phyloP scores from a whole-genome alignment of 2,329 filamentous ascomycete genomes.

The Phaeosphaeria sp. region DNA sequence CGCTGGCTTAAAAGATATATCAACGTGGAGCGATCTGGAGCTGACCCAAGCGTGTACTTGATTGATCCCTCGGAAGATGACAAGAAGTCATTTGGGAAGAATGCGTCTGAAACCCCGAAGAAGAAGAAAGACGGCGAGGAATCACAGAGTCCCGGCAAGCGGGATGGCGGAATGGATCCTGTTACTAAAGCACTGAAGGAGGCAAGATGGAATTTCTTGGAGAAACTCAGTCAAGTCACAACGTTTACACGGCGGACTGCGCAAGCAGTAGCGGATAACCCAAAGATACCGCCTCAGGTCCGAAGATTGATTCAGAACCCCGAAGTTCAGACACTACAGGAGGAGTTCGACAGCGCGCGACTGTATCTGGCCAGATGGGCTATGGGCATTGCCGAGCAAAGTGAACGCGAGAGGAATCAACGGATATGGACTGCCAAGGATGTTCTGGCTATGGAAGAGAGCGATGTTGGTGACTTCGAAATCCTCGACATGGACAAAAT shows the following conservation, averaged over 20 bases:
- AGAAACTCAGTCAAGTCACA: constrained; percentile 96
- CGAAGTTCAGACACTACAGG: constrained; percentile 92
- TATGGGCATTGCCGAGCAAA: constrained; percentile 98
- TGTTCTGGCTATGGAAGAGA: constrained; percentile 91
- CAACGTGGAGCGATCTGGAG: constrained; percentile 78
- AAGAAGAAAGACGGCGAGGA: constrained; percentile 37
- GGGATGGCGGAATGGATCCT: constrained; percentile 85
- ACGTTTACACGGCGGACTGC: constrained; percentile 93
- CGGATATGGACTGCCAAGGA: constrained; percentile 93
- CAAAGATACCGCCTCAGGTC: constrained; percentile 87
- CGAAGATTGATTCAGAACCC: constrained; percentile 84
- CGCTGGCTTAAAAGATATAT: constrained; percentile 89
- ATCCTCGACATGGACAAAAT: constrained; percentile 81
- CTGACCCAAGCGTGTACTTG: constrained; percentile 89
- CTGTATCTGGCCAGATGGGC: constrained; percentile 96
- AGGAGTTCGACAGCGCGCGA: constrained; percentile 95
- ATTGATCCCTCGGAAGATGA: constrained; percentile 89
- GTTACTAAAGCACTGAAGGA: constrained; percentile 94
- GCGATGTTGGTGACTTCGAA: constrained; percentile 94
- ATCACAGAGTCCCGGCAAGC: constrained; percentile 39
- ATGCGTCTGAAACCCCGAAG: constrained; percentile 54
- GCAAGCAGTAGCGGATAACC: constrained; percentile 89
- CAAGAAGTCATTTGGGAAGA: constrained; percentile 76
- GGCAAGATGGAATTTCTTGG: constrained; percentile 93
- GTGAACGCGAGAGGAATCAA: constrained; percentile 83